Evolutionary conservation across 148 eudicot genomes (phyloP).

Genomic region (Polygonum aviculare): DNA sequence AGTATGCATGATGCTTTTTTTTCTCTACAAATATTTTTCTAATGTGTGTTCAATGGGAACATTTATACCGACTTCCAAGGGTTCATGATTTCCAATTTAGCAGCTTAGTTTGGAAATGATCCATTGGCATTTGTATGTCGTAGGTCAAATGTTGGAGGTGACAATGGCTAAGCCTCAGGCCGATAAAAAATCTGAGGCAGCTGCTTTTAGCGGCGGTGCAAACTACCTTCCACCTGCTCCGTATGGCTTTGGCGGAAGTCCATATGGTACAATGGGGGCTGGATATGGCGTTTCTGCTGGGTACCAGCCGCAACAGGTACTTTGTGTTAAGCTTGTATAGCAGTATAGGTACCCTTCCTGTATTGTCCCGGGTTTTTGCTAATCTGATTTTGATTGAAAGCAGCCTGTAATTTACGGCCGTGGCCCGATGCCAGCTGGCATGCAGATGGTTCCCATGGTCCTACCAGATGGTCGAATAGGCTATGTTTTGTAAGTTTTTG

Average conservation of each 20-base stretch:
- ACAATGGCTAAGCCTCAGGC: slow-evolving; percentile 62
- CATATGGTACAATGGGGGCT: slow-evolving; percentile 55
- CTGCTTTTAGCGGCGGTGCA: slow-evolving; percentile 36
- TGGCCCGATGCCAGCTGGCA: slow-evolving; percentile 93
- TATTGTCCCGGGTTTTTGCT: background rate
- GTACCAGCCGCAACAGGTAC: slow-evolving; percentile 72
- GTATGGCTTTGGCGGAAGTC: slow-evolving; percentile 58
- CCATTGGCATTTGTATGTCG: background rate
- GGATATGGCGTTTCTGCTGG: slow-evolving; percentile 70
- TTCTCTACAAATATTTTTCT: background rate
- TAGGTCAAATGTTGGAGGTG: slow-evolving; percentile 82
- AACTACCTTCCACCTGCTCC: slow-evolving; percentile 60
- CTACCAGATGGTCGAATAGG: slow-evolving; percentile 96
- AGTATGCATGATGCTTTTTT: background rate
- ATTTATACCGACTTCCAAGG: too few species aligned
- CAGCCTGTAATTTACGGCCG: slow-evolving; percentile 95
- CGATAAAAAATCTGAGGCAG: slow-evolving; percentile 31
- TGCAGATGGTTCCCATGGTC: slow-evolving; percentile 99
- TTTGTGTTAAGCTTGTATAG: slow-evolving; percentile 11
- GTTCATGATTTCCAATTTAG: too few species aligned
- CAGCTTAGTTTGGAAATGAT: too few species aligned
- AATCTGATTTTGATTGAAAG: background rate
- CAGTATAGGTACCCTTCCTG: background rate
- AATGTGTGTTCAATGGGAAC: too few species aligned
- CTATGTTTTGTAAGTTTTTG: slow-evolving; percentile 82